Evolutionary conservation across 2,329 filamentous ascomycete genomes (phyloP).

Genomic region (Cladophialophora immunda): DNA sequence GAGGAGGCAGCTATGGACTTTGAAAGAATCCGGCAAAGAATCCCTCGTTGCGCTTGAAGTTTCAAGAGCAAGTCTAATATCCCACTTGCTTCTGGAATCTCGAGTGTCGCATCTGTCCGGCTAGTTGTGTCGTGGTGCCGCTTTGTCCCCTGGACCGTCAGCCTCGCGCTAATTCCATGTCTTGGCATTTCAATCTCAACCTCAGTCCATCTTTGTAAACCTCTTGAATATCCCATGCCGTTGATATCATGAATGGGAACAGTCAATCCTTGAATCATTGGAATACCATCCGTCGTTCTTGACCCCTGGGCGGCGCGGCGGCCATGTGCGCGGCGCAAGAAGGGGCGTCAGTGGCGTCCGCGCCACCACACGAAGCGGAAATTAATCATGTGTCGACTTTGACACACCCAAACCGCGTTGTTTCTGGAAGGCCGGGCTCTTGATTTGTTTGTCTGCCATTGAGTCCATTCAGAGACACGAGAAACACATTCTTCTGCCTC

Average conservation of each 20-base stretch:
- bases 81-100: neutral
- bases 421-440: neutral
- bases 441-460: neutral
- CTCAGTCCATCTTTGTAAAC: neutral
- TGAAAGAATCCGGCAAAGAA: neutral
- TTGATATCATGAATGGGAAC: neutral
- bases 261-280: neutral
- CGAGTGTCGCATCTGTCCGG: neutral
- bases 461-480: neutral
- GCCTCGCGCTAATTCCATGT: neutral
- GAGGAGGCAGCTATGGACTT: neutral
- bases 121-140: neutral
- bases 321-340: neutral
- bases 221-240: neutral
- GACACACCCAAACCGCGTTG: neutral
- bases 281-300: neutral
- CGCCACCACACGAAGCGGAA: neutral
- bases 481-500: neutral
- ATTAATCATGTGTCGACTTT: neutral
- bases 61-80: neutral
- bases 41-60: neutral
- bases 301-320: neutral
- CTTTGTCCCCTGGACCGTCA: neutral
- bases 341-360: neutral
- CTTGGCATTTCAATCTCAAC: neutral